These are phyloP conservation scores for Pelargonium citronellum DNA, from an alignment of 441 rosid species.

Conservation along the genomic window DNA sequence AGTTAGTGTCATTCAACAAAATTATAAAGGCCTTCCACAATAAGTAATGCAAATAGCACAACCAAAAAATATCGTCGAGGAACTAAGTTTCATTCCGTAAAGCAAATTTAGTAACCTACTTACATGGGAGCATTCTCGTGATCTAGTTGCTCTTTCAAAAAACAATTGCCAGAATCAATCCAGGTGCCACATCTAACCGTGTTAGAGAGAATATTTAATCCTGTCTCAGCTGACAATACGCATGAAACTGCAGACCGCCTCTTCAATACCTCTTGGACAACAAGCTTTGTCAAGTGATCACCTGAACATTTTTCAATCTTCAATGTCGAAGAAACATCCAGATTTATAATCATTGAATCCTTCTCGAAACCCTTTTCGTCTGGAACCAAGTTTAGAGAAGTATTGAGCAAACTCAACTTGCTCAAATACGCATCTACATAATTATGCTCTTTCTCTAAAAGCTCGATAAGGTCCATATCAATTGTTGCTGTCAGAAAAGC, in stretches of 20 bases:
- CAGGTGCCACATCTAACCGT: constrained; percentile 24
- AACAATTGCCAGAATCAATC: constrained; percentile 20
- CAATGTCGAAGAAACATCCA: constrained; percentile 14
- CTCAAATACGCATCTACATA: constrained; percentile 31
- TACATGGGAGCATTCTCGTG: constrained; percentile 25
- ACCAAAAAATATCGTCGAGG: background rate
- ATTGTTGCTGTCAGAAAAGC: constrained; percentile 49
- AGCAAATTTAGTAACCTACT: constrained; percentile 21
- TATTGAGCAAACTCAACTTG: constrained; percentile 32
- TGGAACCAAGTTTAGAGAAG: constrained; percentile 16
- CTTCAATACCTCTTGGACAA: constrained; percentile 37
- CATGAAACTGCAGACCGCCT: constrained; percentile 54
- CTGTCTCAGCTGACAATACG: constrained; percentile 37
- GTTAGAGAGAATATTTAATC: constrained; percentile 40
- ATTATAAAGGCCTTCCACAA: background rate
- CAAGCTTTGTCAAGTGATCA: constrained; percentile 32
- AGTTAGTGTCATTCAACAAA: background rate
- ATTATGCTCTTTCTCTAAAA: constrained; percentile 26
- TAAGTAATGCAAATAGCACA: background rate
- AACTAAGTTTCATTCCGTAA: constrained; percentile 5
- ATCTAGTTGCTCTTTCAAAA: constrained; percentile 23
- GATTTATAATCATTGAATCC: constrained; percentile 13
- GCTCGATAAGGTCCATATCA: constrained; percentile 41
- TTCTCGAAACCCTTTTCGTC: constrained; percentile 15
- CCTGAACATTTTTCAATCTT: constrained; percentile 18